Evolutionary conservation across 1,284 basidiomycete species (phyloP).

Genomic region (Veloboletus limbatus): DNA sequence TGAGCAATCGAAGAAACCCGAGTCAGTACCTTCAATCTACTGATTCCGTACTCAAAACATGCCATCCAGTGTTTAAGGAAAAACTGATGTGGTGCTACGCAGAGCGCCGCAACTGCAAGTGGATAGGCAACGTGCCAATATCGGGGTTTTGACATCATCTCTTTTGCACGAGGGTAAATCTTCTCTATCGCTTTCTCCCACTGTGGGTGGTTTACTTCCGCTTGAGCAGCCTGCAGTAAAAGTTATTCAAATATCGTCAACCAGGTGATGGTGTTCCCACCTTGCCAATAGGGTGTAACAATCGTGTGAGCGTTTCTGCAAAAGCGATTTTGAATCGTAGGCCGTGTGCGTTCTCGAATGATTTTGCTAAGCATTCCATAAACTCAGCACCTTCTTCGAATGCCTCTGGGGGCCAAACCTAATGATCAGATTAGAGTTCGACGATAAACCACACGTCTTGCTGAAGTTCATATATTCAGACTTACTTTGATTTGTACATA

Average conservation of each 20-base stretch:
- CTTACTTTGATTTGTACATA: constrained; percentile 78
- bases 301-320: constrained; percentile 75
- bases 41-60: constrained; percentile 68
- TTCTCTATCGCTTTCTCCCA: constrained; percentile 91
- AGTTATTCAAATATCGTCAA: constrained; percentile 4
- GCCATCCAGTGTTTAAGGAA: constrained; percentile 81
- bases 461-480: not conserved
- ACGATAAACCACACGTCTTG: not conserved
- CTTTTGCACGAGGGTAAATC: constrained; percentile 81
- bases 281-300: constrained; percentile 90
- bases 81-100: constrained; percentile 83
- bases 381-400: constrained; percentile 96
- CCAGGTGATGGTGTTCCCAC: constrained; percentile 37
- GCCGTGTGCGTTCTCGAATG: constrained; percentile 85
- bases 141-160: constrained; percentile 86
- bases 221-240: constrained; percentile 75
- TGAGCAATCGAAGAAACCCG: not conserved
- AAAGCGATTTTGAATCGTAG: constrained; percentile 82
- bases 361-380: constrained; percentile 77
- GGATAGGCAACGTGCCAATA: constrained; percentile 92
- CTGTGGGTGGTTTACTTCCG: constrained; percentile 92
- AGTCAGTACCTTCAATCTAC: constrained; percentile 72
- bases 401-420: constrained; percentile 92
- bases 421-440: constrained; percentile 2
- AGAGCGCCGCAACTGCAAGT: constrained; percentile 79